Conservation (phyloP, 768 basidiomycete species). For the Boletus rex-veris region DNA sequence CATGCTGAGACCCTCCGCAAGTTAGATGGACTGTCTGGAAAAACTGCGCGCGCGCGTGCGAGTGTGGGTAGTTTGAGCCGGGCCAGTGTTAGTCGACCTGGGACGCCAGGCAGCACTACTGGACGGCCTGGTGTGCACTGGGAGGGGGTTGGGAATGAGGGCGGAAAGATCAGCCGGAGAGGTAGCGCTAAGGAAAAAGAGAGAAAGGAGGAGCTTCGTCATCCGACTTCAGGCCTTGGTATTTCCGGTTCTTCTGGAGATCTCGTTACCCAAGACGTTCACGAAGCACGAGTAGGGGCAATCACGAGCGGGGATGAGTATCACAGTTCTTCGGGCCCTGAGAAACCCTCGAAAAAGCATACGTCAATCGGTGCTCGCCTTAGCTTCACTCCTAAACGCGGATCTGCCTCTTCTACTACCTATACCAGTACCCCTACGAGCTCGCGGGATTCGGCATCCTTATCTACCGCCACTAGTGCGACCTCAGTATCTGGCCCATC, state of each 20-base stretch:
- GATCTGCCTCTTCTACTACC: slow-evolving; percentile 85
- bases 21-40: slow-evolving; percentile 82
- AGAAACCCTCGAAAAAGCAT: slow-evolving; percentile 69
- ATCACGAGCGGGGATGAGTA: slow-evolving; percentile 59
- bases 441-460: slow-evolving; percentile 83
- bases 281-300: slow-evolving; percentile 41
- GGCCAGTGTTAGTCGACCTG: slow-evolving; percentile 64
- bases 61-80: slow-evolving; percentile 74
- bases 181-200: slow-evolving; percentile 45
- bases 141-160: slow-evolving; percentile 58
- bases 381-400: slow-evolving; percentile 82
- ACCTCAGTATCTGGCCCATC: slow-evolving; percentile 65
- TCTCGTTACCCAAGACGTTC: slow-evolving; percentile 35
- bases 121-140: slow-evolving; percentile 52
- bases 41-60: slow-evolving; percentile 70
- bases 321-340: slow-evolving; percentile 40
- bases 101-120: slow-evolving; percentile 65
- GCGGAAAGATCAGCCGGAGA: slow-evolving; percentile 36
- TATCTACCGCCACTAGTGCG: slow-evolving; percentile 72
- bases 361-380: slow-evolving; percentile 54
- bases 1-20: slow-evolving; percentile 91
- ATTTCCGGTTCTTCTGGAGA: slow-evolving; percentile 35
- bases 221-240: slow-evolving; percentile 30
- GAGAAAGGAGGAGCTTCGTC: slow-evolving; percentile 36
- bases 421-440: slow-evolving; percentile 79